Evolutionary conservation across 805 yeast genomes (phyloP).

Genomic region (Debaryomyces maramus): DNA sequence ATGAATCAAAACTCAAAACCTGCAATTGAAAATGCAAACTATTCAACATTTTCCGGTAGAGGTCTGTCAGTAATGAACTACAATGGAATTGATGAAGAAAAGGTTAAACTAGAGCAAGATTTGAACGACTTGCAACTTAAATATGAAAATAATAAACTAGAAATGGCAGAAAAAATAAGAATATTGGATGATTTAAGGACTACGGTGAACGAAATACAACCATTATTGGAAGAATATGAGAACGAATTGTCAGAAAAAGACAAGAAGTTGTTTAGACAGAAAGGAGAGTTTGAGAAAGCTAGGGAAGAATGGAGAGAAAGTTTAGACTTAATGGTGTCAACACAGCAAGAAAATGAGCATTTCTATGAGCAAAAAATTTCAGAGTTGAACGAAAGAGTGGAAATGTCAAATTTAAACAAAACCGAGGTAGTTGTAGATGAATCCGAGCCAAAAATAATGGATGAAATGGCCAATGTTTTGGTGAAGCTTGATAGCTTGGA

Average conservation of each 20-base stretch:
- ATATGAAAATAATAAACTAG: conserved; percentile 23
- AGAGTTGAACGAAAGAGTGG: conserved; percentile 24
- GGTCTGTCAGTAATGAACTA: not conserved
- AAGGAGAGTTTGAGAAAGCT: conserved; percentile 50
- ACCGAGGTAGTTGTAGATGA: not conserved
- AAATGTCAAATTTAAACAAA: not conserved
- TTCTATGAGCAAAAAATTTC: conserved; percentile 48
- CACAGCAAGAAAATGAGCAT: conserved; percentile 55
- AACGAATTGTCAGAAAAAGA: conserved; percentile 45
- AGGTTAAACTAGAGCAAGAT: conserved; percentile 15
- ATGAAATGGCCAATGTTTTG: not conserved
- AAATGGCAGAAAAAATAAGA: conserved; percentile 43
- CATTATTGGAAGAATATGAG: conserved; percentile 48
- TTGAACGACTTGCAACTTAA: conserved; percentile 20
- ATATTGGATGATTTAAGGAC: conserved; percentile 49
- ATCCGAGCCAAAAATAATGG: too few relatives aligned
- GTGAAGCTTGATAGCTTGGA: conserved; percentile 12
- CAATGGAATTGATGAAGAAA: not conserved
- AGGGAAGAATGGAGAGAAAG: conserved; percentile 60
- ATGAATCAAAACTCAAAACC: not conserved
- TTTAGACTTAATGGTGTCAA: conserved; percentile 53
- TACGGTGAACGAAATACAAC: conserved; percentile 50
- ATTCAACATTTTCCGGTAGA: not conserved
- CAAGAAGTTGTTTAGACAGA: conserved; percentile 45
- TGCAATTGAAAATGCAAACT: not conserved